phyloP scores from a whole-genome alignment of 345 rosid genomes.

The Eucalyptus regnans region DNA sequence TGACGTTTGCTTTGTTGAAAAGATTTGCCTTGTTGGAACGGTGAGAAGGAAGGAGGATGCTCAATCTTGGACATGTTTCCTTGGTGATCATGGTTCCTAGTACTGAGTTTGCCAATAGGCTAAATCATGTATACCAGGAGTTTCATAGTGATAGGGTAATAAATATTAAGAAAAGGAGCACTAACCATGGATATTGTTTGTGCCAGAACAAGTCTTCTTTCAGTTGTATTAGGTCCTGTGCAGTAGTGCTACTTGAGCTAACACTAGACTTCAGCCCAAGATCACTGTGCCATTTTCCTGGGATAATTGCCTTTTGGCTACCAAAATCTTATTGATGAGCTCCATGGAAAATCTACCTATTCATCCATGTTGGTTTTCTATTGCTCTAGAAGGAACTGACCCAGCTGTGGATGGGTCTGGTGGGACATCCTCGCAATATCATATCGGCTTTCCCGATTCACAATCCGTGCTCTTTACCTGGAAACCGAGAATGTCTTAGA shows the following conservation, averaged over 20 bases:
- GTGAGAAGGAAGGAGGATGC: background rate
- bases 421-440: background rate
- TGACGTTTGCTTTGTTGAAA: background rate
- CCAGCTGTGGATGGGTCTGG: background rate
- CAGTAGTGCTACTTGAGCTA: background rate
- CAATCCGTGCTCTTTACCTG: background rate
- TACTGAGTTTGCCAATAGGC: background rate
- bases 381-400: background rate
- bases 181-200: background rate
- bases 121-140: background rate
- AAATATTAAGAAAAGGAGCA: background rate
- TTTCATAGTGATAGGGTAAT: background rate
- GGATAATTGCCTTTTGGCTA: background rate
- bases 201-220: background rate
- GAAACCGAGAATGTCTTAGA: background rate
- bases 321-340: background rate
- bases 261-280: background rate
- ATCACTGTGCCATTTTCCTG: background rate
- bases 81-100: background rate
- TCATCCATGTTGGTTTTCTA: background rate
- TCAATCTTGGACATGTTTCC: background rate
- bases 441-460: background rate
- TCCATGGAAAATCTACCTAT: background rate
- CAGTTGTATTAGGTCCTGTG: background rate
- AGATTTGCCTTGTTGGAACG: background rate